A percentile compares a stretch with the other conserved stretches of the same genome.
These are phyloP conservation scores for Linum lewisii DNA, from an alignment of 345 rosid species.

Conservation along the genomic window DNA sequence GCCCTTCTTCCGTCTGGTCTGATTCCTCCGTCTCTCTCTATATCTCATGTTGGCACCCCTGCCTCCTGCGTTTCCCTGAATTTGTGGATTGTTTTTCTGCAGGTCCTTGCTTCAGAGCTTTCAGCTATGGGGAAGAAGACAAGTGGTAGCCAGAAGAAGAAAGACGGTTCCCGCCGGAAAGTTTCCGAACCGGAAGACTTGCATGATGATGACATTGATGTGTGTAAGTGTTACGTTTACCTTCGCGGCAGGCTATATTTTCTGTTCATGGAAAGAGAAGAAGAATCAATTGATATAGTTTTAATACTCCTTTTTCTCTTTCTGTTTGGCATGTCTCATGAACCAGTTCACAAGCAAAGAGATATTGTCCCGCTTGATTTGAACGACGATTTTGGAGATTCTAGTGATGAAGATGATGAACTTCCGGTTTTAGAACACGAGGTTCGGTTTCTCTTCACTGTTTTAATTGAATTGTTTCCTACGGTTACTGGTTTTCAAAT, in stretches of 20 bases:
- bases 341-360: constrained; percentile 77
- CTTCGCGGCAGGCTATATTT: background rate
- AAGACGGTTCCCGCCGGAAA: constrained; percentile 19
- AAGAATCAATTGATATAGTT: background rate
- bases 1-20: too few relatives aligned
- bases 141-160: constrained; percentile 35
- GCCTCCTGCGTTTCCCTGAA: too few relatives aligned
- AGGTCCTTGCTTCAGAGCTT: too few relatives aligned
- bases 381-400: constrained; percentile 45
- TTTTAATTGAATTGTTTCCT: background rate
- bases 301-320: background rate
- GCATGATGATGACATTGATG: constrained; percentile 68
- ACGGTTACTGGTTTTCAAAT: background rate
- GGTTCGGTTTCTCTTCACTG: constrained; percentile 10
- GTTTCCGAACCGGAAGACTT: constrained; percentile 33
- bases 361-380: constrained; percentile 64
- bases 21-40: too few relatives aligned
- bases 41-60: too few relatives aligned
- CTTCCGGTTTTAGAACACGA: constrained; percentile 46
- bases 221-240: constrained; percentile 30
- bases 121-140: constrained; percentile 57
- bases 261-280: background rate
- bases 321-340: background rate
- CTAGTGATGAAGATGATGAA: constrained; percentile 59
- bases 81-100: too few relatives aligned